Evolutionary conservation across 2,329 filamentous ascomycete species (phyloP).

Genomic region (Fusarium palustre): DNA sequence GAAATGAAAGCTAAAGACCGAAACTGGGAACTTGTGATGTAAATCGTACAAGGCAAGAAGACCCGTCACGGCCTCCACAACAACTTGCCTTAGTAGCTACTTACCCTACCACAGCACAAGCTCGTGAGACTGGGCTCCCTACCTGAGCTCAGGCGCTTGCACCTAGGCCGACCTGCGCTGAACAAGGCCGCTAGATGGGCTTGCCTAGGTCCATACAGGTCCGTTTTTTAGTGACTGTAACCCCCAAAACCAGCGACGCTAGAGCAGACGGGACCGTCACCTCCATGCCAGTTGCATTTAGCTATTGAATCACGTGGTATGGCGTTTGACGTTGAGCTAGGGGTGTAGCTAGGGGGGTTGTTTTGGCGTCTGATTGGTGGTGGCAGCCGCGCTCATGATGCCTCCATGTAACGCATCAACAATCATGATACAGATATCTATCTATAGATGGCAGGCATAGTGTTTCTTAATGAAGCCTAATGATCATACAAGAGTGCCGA

Average conservation of each 20-base stretch:
- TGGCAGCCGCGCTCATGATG: constrained; percentile 32
- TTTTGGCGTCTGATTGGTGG: constrained; percentile 20
- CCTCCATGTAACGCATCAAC: not conserved
- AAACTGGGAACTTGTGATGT: constrained; percentile 40
- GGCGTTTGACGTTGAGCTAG: constrained; percentile 30
- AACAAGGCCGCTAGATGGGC: constrained; percentile 3
- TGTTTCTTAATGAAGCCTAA: not conserved
- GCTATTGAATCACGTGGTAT: constrained; percentile 40
- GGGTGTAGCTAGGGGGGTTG: constrained; percentile 6
- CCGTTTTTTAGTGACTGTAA: constrained; percentile 26
- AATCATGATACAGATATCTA: not conserved
- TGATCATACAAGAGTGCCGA: not conserved
- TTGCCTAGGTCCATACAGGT: constrained; percentile 14
- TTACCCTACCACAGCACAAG: constrained; percentile 28
- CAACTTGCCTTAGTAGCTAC: constrained; percentile 13
- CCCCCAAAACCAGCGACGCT: constrained; percentile 13
- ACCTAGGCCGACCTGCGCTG: constrained; percentile 5
- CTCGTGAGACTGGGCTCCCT: constrained; percentile 28
- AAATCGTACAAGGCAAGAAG: constrained; percentile 39
- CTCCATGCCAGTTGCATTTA: not conserved
- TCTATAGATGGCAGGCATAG: not conserved
- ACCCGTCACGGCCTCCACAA: constrained; percentile 30
- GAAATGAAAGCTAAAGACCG: constrained; percentile 18
- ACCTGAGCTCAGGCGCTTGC: not conserved
- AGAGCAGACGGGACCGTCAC: not conserved